Conservation (phyloP, 441 rosid genomes). For the Rhodomyrtus psidioides region DNA sequence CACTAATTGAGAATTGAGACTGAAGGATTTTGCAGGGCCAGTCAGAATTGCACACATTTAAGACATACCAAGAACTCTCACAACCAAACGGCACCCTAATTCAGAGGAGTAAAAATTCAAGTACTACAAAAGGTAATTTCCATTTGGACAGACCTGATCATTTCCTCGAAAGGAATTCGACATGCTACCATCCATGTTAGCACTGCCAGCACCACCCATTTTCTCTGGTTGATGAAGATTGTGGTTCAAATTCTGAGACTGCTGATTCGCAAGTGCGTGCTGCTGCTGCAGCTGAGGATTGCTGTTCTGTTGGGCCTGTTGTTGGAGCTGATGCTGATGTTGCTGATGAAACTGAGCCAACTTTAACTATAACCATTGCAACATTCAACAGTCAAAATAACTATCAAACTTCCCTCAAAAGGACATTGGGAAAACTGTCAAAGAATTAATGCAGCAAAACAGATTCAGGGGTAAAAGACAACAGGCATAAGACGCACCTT, state of each 20-base stretch:
- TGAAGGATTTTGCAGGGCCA: neutral
- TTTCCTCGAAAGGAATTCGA: neutral
- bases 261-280: neutral
- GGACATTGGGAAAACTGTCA: neutral
- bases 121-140: neutral
- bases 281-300: conserved; percentile 3
- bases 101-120: neutral
- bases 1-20: neutral
- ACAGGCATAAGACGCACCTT: neutral
- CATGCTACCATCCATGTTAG: neutral
- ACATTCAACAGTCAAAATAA: neutral
- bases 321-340: neutral
- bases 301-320: neutral
- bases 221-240: neutral
- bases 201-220: neutral
- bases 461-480: neutral
- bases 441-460: neutral
- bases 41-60: neutral
- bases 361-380: neutral
- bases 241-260: neutral
- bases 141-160: neutral
- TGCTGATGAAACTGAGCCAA: neutral
- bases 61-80: neutral
- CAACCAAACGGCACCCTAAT: neutral
- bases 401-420: neutral